A percentile compares a stretch with the other conserved stretches of the same genome.
Conservation (phyloP, 2,329 filamentous ascomycete genomes). For the Whalleya microplaca region DNA sequence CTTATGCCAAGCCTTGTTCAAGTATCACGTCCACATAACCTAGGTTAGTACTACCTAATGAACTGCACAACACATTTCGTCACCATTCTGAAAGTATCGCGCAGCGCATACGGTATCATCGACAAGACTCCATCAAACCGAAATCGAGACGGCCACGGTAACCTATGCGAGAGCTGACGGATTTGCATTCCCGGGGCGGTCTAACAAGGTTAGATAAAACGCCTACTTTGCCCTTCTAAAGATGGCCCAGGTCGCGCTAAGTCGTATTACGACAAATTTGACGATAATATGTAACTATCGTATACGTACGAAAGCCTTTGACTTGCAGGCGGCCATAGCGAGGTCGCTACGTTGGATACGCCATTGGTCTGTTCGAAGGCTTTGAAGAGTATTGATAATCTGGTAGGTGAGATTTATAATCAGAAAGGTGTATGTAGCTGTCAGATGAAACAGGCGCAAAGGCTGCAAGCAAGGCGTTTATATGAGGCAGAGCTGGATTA, state of each 20-base stretch:
- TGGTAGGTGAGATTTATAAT: neutral
- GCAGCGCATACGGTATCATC: neutral
- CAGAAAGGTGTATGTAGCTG: neutral
- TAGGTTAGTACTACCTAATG: neutral
- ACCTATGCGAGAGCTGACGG: neutral
- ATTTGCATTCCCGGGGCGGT: neutral
- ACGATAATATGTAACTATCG: slow-evolving; percentile 36
- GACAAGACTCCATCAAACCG: neutral
- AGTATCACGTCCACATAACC: neutral
- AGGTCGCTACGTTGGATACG: slow-evolving; percentile 23
- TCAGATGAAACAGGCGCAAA: neutral
- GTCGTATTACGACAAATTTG: slow-evolving; percentile 45
- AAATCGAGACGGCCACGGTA: neutral
- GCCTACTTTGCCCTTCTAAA: neutral
- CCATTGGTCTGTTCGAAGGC: slow-evolving; percentile 11
- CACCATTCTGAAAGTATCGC: neutral
- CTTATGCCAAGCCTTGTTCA: neutral
- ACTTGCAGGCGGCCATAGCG: slow-evolving; percentile 9
- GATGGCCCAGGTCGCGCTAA: slow-evolving; percentile 34
- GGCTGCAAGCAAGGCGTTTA: neutral
- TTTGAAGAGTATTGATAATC: neutral
- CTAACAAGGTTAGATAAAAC: neutral
- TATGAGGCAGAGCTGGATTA: neutral
- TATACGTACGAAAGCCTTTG: slow-evolving; percentile 13
- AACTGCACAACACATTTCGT: neutral